Evolutionary conservation across 1,139 yeast species (phyloP).

Genomic region (Geotrichum carabidarum): DNA sequence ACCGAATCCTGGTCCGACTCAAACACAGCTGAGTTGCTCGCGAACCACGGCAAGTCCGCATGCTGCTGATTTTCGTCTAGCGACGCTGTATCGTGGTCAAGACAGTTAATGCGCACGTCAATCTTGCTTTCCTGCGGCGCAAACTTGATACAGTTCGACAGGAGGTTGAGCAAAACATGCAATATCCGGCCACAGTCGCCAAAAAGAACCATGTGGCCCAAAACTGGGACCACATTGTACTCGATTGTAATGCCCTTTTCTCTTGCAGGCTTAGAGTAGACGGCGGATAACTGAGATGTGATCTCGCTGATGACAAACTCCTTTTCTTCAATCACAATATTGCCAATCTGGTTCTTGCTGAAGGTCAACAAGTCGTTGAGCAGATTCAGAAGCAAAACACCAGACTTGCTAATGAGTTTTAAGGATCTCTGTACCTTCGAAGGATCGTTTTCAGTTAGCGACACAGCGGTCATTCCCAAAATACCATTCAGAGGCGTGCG

Average conservation of each 20-base stretch:
- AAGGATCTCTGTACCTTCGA: slow-evolving; percentile 61
- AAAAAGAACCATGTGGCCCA: slow-evolving; percentile 48
- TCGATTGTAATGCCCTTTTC: slow-evolving; percentile 66
- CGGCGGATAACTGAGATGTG: slow-evolving; percentile 70
- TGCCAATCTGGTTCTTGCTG: slow-evolving; percentile 81
- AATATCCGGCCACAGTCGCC: slow-evolving; percentile 86
- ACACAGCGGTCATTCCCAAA: slow-evolving; percentile 90
- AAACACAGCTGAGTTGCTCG: neutral
- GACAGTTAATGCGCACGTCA: slow-evolving; percentile 54
- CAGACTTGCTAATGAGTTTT: slow-evolving; percentile 77
- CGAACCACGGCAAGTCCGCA: neutral
- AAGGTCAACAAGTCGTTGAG: slow-evolving; percentile 84
- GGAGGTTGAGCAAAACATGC: slow-evolving; percentile 82
- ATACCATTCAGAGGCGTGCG: slow-evolving; percentile 95
- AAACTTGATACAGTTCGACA: slow-evolving; percentile 81
- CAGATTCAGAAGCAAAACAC: slow-evolving; percentile 79
- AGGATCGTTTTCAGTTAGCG: slow-evolving; percentile 75
- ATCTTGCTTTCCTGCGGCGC: slow-evolving; percentile 83
- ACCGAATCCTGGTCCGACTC: neutral
- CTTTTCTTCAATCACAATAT: slow-evolving; percentile 76
- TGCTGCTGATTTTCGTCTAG: neutral
- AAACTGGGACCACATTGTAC: slow-evolving; percentile 50
- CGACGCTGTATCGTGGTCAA: slow-evolving; percentile 48
- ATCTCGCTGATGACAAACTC: slow-evolving; percentile 66
- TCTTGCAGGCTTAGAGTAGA: slow-evolving; percentile 68